A percentile compares a stretch with the other conserved stretches of the same genome.
Conservation (phyloP, 352 stramenopile genomes). For the Phytophthora hibernalis region DNA sequence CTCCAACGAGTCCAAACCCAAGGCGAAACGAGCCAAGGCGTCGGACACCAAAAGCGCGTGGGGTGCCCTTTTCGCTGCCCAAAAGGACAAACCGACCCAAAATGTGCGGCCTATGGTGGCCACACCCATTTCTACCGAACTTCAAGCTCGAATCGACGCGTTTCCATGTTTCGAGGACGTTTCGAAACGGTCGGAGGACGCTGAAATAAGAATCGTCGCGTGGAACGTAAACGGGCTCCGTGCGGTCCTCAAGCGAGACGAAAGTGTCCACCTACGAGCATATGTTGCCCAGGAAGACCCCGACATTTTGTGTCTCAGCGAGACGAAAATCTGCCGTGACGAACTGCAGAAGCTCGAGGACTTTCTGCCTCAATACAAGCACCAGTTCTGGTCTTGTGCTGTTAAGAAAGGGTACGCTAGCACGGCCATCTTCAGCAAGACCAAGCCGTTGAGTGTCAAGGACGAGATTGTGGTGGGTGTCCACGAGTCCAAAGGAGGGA, state of each 20-base stretch:
- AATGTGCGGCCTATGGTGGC: slow-evolving; percentile 32
- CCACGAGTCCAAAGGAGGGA: slow-evolving; percentile 41
- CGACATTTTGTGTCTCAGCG: slow-evolving; percentile 84
- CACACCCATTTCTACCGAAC: slow-evolving; percentile 39
- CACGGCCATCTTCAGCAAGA: slow-evolving; percentile 79
- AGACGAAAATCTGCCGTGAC: slow-evolving; percentile 84
- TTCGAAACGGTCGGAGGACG: slow-evolving; percentile 22
- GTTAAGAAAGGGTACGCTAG: slow-evolving; percentile 83
- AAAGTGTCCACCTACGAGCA: slow-evolving; percentile 69
- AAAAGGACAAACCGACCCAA: slow-evolving; percentile 21
- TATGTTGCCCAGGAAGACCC: slow-evolving; percentile 84
- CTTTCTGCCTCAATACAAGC: slow-evolving; percentile 72
- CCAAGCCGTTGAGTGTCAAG: slow-evolving; percentile 72
- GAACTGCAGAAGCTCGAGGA: slow-evolving; percentile 82
- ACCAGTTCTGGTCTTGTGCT: slow-evolving; percentile 84
- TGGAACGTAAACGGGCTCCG: slow-evolving; percentile 90
- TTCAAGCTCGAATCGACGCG: slow-evolving; percentile 56
- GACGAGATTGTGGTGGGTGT: slow-evolving; percentile 64
- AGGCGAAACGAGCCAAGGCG: slow-evolving; percentile 12
- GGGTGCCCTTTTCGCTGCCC: slow-evolving; percentile 44
- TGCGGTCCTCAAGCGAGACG: slow-evolving; percentile 75
- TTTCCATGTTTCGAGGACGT: slow-evolving; percentile 64
- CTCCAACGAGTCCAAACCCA: slow-evolving; percentile 1
- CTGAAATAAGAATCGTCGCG: slow-evolving; percentile 60
- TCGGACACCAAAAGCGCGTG: slow-evolving; percentile 39